A percentile compares a stretch with the other conserved stretches of the same genome.
Evolutionary conservation across 495 filamentous ascomycete genomes (phyloP).

Genomic region (Trichoderma asperelloides): DNA sequence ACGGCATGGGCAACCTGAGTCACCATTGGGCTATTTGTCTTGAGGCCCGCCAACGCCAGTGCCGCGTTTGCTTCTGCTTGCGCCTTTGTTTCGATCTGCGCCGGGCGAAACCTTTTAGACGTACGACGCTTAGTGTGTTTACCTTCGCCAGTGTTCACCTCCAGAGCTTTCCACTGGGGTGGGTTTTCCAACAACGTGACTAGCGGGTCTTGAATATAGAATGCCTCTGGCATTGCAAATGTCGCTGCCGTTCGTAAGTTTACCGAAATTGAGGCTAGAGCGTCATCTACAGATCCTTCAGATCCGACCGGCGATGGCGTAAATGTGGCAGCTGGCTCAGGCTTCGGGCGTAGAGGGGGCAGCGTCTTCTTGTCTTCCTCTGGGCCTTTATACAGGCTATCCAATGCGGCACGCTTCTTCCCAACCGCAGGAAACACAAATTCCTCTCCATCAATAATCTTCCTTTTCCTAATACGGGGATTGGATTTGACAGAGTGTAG

Average conservation of each 20-base stretch:
- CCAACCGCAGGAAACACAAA: slow-evolving; percentile 15
- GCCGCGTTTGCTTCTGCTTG: background rate
- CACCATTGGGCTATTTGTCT: background rate
- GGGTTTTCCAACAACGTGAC: background rate
- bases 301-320: background rate
- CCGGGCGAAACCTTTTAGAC: background rate
- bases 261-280: background rate
- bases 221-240: background rate
- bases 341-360: background rate
- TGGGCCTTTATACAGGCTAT: background rate
- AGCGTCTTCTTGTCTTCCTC: background rate
- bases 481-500: slow-evolving; percentile 28
- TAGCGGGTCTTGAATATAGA: background rate
- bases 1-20: background rate
- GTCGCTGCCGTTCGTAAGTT: background rate
- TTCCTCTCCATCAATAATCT: slow-evolving; percentile 30
- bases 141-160: background rate
- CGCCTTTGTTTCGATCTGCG: background rate
- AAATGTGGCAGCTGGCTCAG: background rate
- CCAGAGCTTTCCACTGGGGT: background rate
- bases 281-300: background rate
- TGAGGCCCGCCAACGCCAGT: background rate
- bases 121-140: background rate
- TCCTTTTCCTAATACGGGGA: slow-evolving; percentile 33
- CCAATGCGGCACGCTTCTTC: slow-evolving; percentile 10